Base-by-base conservation (phyloP, 371 early-diverging fungal species). In the Parasitella parasitica region DNA sequence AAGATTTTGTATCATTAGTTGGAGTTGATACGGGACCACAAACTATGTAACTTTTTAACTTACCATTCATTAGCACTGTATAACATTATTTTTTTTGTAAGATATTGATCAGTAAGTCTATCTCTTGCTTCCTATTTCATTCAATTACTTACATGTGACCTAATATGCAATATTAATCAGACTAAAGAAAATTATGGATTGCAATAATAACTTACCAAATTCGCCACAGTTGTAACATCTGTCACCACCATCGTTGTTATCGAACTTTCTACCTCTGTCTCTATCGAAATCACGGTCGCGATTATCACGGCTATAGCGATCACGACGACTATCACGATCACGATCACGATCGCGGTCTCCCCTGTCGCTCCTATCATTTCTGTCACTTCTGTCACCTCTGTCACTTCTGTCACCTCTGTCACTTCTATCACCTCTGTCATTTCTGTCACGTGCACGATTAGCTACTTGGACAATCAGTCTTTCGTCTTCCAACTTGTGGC, bases 201-300 rank as follows among this genome's bases (percentile, higher is more conserved):
- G 2, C 20, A 20, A 22, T 11, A 43, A 20, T 32, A 43, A 53
- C 60, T 61, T 64, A 73, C 77, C 77, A 30, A 67, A 57, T 65
- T 77, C 73, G 52, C 77, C 77, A 57, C 77, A 77, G 61, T 77
- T 77, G 48, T 77, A 77, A 46, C 77, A 77, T 58, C 74, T 71
- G 39, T 73, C 74, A 48, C 48, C 46, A 11, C 50, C 64, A 34
- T 56, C 51, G 43, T 32, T 16, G 30, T 16, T 35, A 24, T 11
- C 36, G 4, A 38, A 51, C 58, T 62, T 64, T 57, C 55, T 59
- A 34, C 36, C 58, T 69, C 46, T 66, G 54, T 64, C 69, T 37
- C 56, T 49, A n/a, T 54, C 52, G 36, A 22, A 43, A 59, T 59
- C 54, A 24, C 62, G 59, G 18, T 55, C 55, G 53, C 61, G 62